These are phyloP conservation scores for Allium cepa DNA, from an alignment of 106 monocot species.

Conservation along the genomic window DNA sequence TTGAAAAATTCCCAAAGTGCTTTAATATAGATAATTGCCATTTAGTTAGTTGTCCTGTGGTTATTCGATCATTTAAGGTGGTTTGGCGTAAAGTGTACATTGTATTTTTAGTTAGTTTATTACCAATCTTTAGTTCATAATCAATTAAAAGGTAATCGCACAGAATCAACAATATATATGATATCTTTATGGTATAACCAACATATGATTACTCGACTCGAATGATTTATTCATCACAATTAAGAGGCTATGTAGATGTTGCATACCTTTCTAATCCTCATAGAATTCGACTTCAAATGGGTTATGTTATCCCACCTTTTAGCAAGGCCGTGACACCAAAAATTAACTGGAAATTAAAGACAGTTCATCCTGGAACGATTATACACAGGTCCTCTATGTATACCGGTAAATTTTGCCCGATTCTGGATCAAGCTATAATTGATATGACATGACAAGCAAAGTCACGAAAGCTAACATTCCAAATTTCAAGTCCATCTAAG, in stretches of 20 bases:
- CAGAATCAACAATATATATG: not conserved
- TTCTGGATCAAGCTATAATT: too few relatives aligned
- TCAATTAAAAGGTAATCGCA: not conserved
- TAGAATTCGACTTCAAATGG: not conserved
- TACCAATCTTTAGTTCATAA: not conserved
- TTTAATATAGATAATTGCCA: not conserved
- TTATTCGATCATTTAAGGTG: not conserved
- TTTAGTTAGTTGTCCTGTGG: not conserved
- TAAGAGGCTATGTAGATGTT: not conserved
- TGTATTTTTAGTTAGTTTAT: not conserved
- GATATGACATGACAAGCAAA: too few relatives aligned
- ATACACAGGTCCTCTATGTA: too few relatives aligned
- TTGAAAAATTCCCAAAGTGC: not conserved
- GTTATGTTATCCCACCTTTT: not conserved
- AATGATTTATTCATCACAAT: not conserved
- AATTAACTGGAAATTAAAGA: too few relatives aligned
- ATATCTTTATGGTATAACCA: not conserved
- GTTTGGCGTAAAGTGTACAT: not conserved
- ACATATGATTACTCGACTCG: not conserved
- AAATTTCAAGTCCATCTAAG: too few relatives aligned
- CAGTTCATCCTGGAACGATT: too few relatives aligned
- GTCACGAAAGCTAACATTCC: too few relatives aligned
- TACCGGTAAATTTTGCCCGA: too few relatives aligned
- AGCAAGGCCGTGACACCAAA: too few relatives aligned
- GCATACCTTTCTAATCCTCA: not conserved